Conservation (phyloP, 352 stramenopile genomes). For the Globisporangium acanthophoron region DNA sequence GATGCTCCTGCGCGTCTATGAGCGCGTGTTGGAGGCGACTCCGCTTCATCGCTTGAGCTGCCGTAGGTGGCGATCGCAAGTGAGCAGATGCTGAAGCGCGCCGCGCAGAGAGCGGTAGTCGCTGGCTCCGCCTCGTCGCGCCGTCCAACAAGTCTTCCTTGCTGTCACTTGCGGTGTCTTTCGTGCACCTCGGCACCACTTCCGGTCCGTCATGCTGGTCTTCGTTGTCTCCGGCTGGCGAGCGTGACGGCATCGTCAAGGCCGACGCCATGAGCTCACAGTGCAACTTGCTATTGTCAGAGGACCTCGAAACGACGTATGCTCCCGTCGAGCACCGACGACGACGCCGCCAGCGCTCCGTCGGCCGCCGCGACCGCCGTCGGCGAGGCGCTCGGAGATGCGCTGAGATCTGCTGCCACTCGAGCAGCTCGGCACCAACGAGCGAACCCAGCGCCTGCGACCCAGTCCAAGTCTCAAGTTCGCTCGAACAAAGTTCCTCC, state of each 20-base stretch:
- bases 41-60: slow-evolving; percentile 9
- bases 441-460: background rate
- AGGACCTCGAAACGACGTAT: too few relatives aligned
- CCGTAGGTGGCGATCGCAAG: background rate
- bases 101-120: background rate
- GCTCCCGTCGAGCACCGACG: too few relatives aligned
- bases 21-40: slow-evolving; percentile 19
- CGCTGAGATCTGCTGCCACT: background rate
- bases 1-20: slow-evolving; percentile 7
- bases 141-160: background rate
- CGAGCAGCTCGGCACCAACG: slow-evolving; percentile 2
- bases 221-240: too few relatives aligned
- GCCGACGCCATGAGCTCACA: background rate
- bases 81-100: background rate
- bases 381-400: slow-evolving; percentile 29
- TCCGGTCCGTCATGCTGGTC: background rate
- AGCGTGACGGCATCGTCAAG: too few relatives aligned
- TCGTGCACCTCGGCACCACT: background rate
- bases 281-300: too few relatives aligned
- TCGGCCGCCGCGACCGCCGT: slow-evolving; percentile 31
- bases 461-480: background rate
- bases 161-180: background rate
- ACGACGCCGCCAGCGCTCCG: background rate
- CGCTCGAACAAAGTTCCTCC: background rate
- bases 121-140: background rate